Evolutionary conservation across 176 grass and related monocot species (phyloP), one percentile per base, ranked within the genome.

Genomic region (Oryza brachyantha): DNA sequence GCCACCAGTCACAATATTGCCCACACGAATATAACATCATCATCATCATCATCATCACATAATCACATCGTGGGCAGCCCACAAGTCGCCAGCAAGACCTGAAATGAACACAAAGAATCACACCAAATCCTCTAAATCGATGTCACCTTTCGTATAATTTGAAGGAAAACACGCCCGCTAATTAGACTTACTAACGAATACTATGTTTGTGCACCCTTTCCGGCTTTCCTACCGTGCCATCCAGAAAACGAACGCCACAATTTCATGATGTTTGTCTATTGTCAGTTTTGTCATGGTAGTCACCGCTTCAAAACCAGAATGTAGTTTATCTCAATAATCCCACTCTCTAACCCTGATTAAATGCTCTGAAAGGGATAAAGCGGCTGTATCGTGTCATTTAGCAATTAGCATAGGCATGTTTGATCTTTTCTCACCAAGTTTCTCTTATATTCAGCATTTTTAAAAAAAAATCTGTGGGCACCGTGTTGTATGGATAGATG

Each of bases 41-140:
- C 40, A n/a, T 41, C 63, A 29, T 19, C 64, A 22, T 52, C 40
- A n/a, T 41, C 27, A 41, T 39, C 29, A 8, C 31, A 40, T 37
- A 10, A 39, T 58, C 79, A 72, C 86, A 61, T 88, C 62, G 81
- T 79, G 81, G 86, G 54, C 64, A 75, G 54, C 81, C 64, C 12
- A 32, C 26, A 43, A 12, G 40, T 76, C 76, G 67, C 81, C 45
- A n/a, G 32, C 39, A 74, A 61, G 36, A 45, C 19, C 34, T 26
- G 24, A 39, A 40, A 52, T 24, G 67, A 66, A 34, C 31, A 25
- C 13, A 4, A 28, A 59, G 58, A 67, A 67, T 75, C 81, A 66
- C 4, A 48, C 17, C 17, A 81, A 68, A 79, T 35, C 28, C 45
- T 42, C 59, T 43, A 37, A 14, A 55, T 68, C 48, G 39, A 32